A percentile compares a stretch with the other conserved stretches of the same genome.
Evolutionary conservation across 2,329 filamentous ascomycete genomes (phyloP).

Genomic region (Apiospora hydei): DNA sequence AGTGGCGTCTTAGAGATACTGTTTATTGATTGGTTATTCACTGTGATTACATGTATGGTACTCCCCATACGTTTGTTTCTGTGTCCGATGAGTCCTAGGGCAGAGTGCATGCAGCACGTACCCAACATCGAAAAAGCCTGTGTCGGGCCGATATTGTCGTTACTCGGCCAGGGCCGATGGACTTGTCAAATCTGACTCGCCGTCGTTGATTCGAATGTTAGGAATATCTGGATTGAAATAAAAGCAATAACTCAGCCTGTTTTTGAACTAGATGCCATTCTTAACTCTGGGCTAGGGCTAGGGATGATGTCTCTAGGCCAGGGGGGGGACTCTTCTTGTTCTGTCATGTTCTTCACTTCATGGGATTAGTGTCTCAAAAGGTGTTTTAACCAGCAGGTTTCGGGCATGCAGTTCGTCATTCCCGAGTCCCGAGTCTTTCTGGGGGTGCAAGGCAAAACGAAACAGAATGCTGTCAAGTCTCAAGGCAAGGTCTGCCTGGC

Average conservation of each 20-base stretch:
- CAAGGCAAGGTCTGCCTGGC: slow-evolving; percentile 2
- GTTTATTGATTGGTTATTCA: slow-evolving; percentile 21
- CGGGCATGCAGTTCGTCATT: not conserved
- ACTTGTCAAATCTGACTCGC: not conserved
- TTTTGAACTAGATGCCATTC: not conserved
- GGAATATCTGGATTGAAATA: no score
- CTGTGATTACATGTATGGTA: slow-evolving; percentile 4
- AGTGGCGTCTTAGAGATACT: slow-evolving; percentile 19
- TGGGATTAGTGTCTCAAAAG: not conserved
- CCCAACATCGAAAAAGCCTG: not conserved
- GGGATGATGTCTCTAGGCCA: not conserved
- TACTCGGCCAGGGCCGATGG: not conserved
- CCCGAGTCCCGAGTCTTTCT: not conserved
- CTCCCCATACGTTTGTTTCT: not conserved
- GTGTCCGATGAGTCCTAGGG: not conserved
- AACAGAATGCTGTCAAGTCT: slow-evolving; percentile 3
- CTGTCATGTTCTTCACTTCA: not conserved
- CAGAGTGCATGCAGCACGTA: not conserved
- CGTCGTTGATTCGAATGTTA: not conserved
- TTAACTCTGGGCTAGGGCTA: not conserved
- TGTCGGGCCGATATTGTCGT: not conserved
- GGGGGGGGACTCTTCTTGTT: not conserved
- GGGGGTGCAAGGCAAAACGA: not conserved
- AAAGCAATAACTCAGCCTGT: not conserved
- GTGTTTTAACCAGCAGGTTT: not conserved